Evolutionary conservation across 225 moss, liverwort and hornwort species (phyloP).

Genomic region (Polytrichum formosum): DNA sequence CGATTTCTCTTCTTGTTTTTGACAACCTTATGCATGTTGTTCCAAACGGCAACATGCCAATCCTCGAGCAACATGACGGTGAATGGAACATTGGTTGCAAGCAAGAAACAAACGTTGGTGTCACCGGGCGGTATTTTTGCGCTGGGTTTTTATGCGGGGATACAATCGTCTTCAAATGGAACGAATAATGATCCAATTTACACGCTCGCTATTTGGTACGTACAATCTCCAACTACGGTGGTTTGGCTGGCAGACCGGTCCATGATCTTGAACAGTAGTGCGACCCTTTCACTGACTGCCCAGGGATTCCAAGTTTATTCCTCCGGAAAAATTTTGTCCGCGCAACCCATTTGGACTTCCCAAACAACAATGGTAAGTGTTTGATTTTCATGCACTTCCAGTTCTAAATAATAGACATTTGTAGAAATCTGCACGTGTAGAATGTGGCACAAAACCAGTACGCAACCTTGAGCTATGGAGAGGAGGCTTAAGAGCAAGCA

Average conservation of each 20-base stretch:
- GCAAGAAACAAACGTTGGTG: not conserved
- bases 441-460: no score
- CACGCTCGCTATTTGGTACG: not conserved
- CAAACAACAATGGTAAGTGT: not conserved
- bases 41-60: not conserved
- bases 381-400: no score
- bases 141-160: not conserved
- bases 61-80: not conserved
- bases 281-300: not conserved
- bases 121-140: not conserved
- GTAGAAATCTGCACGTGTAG: no score
- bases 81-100: not conserved
- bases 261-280: conserved; percentile 2
- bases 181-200: not conserved
- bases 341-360: conserved; percentile 1
- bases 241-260: conserved; percentile 9
- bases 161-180: no score
- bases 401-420: no score
- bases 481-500: no score
- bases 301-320: not conserved
- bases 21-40: not conserved
- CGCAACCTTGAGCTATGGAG: no score
- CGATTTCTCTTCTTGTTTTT: not conserved
- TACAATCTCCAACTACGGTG: not conserved
- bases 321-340: not conserved